These are phyloP conservation scores for Peronospora belbahrii DNA, from an alignment of 352 stramenopile genomes.

Conservation along the genomic window DNA sequence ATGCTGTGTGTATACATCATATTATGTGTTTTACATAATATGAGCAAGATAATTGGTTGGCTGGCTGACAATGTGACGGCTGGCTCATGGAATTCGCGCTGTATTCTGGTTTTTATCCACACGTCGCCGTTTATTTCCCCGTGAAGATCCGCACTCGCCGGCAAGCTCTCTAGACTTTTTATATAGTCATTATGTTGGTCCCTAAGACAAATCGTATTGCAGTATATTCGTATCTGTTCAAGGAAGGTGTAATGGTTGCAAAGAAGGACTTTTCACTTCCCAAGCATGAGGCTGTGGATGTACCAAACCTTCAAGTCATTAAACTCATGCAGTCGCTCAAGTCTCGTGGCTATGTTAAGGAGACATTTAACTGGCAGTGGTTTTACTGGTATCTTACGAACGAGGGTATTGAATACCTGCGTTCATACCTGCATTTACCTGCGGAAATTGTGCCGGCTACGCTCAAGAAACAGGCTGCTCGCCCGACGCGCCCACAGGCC, in stretches of 20 bases:
- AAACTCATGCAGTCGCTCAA: slow-evolving; percentile 98
- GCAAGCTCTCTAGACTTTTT: slow-evolving; percentile 76
- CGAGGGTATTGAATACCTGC: slow-evolving; percentile 98
- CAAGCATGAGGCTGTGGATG: slow-evolving; percentile 95
- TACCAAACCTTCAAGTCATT: slow-evolving; percentile 98
- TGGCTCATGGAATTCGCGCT: background rate
- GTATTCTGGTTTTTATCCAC: slow-evolving; percentile 53
- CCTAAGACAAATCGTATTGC: slow-evolving; percentile 98
- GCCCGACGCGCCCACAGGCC: slow-evolving; percentile 71
- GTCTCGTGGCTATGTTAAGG: slow-evolving; percentile 94
- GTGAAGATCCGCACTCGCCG: slow-evolving; percentile 87
- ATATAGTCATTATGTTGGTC: slow-evolving; percentile 85
- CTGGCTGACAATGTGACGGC: too few species aligned
- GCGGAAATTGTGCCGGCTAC: slow-evolving; percentile 98
- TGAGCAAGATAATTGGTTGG: slow-evolving; percentile 28
- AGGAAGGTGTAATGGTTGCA: slow-evolving; percentile 88
- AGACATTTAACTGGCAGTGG: slow-evolving; percentile 99
- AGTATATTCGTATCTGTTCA: slow-evolving; percentile 98
- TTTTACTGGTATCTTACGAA: slow-evolving; percentile 99
- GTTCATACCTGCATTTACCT: slow-evolving; percentile 96
- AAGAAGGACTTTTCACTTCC: slow-evolving; percentile 86
- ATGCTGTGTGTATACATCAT: slow-evolving; percentile 18
- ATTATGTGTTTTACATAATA: slow-evolving; percentile 2
- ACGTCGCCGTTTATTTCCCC: slow-evolving; percentile 40
- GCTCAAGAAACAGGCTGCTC: slow-evolving; percentile 94